phyloP scores from a whole-genome alignment of 805 yeast genomes.

The Phaffomyces opuntiae region DNA sequence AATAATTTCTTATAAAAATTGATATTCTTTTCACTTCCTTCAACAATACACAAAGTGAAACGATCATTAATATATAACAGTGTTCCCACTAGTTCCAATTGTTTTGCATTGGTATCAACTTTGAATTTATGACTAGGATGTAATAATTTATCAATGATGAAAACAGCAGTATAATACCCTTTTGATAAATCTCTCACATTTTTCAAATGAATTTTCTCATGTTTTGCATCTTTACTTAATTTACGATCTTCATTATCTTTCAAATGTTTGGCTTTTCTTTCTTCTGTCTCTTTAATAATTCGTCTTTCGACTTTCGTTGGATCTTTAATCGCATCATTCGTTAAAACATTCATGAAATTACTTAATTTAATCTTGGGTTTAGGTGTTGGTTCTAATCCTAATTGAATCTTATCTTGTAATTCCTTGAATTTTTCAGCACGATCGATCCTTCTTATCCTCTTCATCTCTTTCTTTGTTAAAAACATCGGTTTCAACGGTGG shows the following conservation, averaged over 20 bases:
- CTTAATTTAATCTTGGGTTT: slow-evolving; percentile 81
- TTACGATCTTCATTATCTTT: slow-evolving; percentile 55
- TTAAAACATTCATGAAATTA: slow-evolving; percentile 79
- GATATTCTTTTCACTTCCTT: slow-evolving; percentile 62
- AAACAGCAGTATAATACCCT: slow-evolving; percentile 55
- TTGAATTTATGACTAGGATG: slow-evolving; percentile 68
- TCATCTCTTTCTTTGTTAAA: slow-evolving; percentile 71
- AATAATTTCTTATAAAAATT: slow-evolving; percentile 59
- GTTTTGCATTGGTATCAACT: slow-evolving; percentile 75
- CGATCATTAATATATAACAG: slow-evolving; percentile 28
- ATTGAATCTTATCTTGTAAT: slow-evolving; percentile 65
- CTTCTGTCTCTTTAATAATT: slow-evolving; percentile 63
- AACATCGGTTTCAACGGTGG: slow-evolving; percentile 40
- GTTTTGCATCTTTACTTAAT: slow-evolving; percentile 49
- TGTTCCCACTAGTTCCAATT: slow-evolving; percentile 59
- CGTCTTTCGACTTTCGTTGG: slow-evolving; percentile 80
- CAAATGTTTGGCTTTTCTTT: slow-evolving; percentile 53
- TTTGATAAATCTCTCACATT: slow-evolving; percentile 40
- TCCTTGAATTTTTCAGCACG: slow-evolving; percentile 60
- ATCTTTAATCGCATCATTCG: slow-evolving; percentile 79
- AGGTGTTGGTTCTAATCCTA: slow-evolving; percentile 84
- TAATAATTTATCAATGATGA: slow-evolving; percentile 42
- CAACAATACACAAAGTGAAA: slow-evolving; percentile 58
- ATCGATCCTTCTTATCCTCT: slow-evolving; percentile 53
- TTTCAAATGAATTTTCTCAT: slow-evolving; percentile 40